Conservation (phyloP, 129 eudicot genomes). For the Ambrosia trifida region DNA sequence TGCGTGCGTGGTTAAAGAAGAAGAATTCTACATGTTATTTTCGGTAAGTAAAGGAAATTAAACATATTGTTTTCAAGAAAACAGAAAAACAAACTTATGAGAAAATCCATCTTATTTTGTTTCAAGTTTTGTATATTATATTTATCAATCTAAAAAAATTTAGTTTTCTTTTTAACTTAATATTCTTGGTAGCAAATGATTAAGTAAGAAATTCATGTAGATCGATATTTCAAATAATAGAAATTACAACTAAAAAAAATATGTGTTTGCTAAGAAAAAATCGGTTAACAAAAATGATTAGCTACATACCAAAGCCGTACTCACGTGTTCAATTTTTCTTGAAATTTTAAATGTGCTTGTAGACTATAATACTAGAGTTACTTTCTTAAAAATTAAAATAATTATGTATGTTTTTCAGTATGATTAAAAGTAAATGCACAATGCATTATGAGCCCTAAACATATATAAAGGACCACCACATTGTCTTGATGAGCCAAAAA, state of each 20-base stretch:
- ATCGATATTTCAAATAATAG: neutral
- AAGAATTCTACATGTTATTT: conserved; percentile 13
- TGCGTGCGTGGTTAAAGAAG: conserved; percentile 21
- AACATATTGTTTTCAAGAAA: neutral
- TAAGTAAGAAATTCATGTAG: neutral
- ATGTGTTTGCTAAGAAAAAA: too few relatives aligned
- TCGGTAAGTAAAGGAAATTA: conserved; percentile 24
- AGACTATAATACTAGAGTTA: neutral
- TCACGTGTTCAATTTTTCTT: too few relatives aligned
- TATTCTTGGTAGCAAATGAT: neutral
- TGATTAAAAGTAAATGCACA: neutral
- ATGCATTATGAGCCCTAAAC: conserved; percentile 28
- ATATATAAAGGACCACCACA: conserved; percentile 35
- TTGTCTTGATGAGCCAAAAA: conserved; percentile 44
- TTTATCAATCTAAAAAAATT: neutral
- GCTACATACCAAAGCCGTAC: too few relatives aligned
- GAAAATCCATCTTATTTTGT: neutral
- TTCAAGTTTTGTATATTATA: neutral
- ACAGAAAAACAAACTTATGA: neutral
- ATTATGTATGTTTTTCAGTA: neutral
- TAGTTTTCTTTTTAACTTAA: neutral
- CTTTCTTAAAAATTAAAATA: neutral
- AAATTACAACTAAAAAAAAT: neutral
- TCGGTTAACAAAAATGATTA: too few relatives aligned
- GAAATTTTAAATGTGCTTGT: too few relatives aligned